Percentiles rank a stretch among this genome's conserved stretches.
phyloP scores from a whole-genome alignment of 345 rosid species.

The Rhizophora apiculata region DNA sequence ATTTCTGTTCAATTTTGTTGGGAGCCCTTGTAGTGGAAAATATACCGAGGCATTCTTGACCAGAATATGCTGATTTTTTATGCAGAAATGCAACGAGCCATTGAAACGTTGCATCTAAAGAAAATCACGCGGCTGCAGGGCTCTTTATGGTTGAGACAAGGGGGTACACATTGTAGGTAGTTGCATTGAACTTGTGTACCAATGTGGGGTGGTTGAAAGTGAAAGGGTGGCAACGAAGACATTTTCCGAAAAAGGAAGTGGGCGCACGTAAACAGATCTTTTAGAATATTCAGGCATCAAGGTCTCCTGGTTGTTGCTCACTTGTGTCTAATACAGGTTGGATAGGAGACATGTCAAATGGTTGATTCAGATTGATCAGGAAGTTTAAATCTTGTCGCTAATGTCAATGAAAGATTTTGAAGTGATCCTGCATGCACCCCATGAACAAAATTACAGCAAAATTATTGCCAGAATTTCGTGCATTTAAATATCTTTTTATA shows the following conservation, averaged over 20 bases:
- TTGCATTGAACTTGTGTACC: not conserved
- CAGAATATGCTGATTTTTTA: slow-evolving; percentile 1
- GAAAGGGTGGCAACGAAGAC: not conserved
- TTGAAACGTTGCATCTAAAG: slow-evolving; percentile 7
- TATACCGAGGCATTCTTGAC: not conserved
- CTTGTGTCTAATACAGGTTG: not conserved
- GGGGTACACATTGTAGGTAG: not conserved
- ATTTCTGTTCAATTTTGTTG: not conserved
- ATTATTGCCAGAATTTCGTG: too few species aligned
- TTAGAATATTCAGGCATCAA: slow-evolving; percentile 8
- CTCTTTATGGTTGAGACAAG: not conserved
- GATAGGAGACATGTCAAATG: not conserved
- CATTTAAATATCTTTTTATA: too few species aligned
- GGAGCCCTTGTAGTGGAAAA: not conserved
- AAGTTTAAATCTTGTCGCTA: too few species aligned
- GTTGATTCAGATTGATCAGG: not conserved
- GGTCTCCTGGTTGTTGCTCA: not conserved
- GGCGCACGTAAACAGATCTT: not conserved
- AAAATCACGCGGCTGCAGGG: not conserved
- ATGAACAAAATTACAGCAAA: too few species aligned
- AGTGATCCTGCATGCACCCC: too few species aligned
- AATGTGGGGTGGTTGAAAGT: not conserved
- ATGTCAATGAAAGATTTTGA: too few species aligned
- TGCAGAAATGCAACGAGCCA: not conserved
- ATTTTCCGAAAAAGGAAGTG: not conserved